A percentile compares a stretch with the other conserved stretches of the same genome.
These are phyloP conservation scores for Takakia lepidozioides DNA, from an alignment of 225 moss, liverwort and hornwort species.

Conservation along the genomic window DNA sequence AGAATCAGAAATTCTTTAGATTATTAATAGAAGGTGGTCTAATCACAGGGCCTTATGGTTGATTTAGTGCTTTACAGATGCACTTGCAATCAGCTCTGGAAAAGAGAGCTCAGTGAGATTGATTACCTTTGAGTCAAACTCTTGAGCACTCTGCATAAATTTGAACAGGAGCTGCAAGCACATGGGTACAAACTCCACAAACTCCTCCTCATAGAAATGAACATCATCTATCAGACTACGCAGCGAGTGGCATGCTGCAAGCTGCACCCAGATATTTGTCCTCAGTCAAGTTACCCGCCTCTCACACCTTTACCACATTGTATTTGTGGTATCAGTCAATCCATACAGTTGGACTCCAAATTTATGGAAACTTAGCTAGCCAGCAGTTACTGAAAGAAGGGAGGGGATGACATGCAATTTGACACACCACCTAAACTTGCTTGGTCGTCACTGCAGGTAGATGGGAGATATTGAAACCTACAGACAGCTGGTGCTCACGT, in stretches of 20 bases:
- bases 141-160: conserved; percentile 89
- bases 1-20: neutral
- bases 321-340: neutral
- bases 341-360: no score
- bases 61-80: no score
- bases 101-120: conserved; percentile 3
- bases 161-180: conserved; percentile 89
- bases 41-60: neutral
- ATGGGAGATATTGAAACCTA: no score
- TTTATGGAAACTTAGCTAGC: no score
- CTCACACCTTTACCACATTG: neutral
- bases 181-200: conserved; percentile 92
- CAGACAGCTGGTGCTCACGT: no score
- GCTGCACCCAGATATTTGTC: conserved; percentile 35
- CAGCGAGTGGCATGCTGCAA: conserved; percentile 86
- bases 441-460: no score
- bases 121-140: conserved; percentile 95
- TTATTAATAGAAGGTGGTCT: neutral
- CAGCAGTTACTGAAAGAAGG: no score
- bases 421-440: no score
- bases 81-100: no score
- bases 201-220: conserved; percentile 96
- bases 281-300: neutral
- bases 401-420: no score
- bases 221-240: conserved; percentile 94